Evolutionary conservation across 768 basidiomycete species (phyloP).

Genomic region (Glaciozyma martinii): DNA sequence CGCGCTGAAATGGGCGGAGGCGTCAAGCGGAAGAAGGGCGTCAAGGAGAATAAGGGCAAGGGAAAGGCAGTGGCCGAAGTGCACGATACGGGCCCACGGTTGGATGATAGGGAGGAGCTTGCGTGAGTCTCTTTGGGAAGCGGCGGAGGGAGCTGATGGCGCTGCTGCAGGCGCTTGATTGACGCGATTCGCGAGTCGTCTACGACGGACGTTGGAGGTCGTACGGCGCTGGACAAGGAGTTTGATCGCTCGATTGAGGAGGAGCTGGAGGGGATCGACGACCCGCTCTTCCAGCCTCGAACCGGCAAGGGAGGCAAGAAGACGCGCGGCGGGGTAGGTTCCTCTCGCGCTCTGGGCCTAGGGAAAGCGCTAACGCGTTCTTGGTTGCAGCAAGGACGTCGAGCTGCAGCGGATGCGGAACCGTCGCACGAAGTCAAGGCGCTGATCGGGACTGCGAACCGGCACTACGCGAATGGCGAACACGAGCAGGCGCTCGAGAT

Average conservation of each 20-base stretch:
- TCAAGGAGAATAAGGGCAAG: slow-evolving; percentile 41
- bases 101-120: slow-evolving; percentile 43
- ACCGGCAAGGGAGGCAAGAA: slow-evolving; percentile 5
- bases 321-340: neutral
- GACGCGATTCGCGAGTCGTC: slow-evolving; percentile 32
- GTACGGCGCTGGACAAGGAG: slow-evolving; percentile 52
- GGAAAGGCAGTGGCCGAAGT: neutral
- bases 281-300: neutral
- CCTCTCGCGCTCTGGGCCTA: neutral
- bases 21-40: slow-evolving; percentile 36
- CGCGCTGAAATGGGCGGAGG: neutral
- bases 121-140: slow-evolving; percentile 5
- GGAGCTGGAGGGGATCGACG: slow-evolving; percentile 59
- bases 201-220: slow-evolving; percentile 36
- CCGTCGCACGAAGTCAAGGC: slow-evolving; percentile 40
- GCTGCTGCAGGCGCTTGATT: slow-evolving; percentile 25
- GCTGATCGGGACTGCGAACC: slow-evolving; percentile 75
- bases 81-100: slow-evolving; percentile 25
- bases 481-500: slow-evolving; percentile 60
- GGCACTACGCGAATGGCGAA: slow-evolving; percentile 68
- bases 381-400: slow-evolving; percentile 11
- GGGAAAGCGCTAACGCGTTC: neutral
- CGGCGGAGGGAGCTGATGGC: neutral
- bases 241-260: slow-evolving; percentile 64
- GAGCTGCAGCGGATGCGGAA: slow-evolving; percentile 30